A percentile compares a stretch with the other conserved stretches of the same genome.
Evolutionary conservation across 805 yeast species (phyloP).

Genomic region (Sugiyamaella lignohabitans): DNA sequence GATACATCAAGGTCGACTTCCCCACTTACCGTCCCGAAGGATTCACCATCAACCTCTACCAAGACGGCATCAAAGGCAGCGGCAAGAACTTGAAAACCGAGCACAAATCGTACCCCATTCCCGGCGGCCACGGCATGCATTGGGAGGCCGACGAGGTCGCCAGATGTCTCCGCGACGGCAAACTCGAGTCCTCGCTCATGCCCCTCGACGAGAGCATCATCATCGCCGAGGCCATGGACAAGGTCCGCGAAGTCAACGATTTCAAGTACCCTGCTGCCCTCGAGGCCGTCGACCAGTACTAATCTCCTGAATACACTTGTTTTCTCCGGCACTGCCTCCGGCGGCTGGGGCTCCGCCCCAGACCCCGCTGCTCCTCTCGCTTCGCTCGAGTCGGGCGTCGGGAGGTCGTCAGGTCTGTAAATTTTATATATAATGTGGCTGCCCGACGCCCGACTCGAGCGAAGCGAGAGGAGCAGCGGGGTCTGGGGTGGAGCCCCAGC

Average conservation of each 20-base stretch:
- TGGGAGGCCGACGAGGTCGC: conserved; percentile 54
- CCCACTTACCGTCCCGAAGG: conserved; percentile 20
- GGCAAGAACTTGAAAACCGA: not conserved
- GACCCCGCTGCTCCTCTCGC: too few relatives aligned
- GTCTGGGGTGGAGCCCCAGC: too few relatives aligned
- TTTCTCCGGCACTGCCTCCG: too few relatives aligned
- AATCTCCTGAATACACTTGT: too few relatives aligned
- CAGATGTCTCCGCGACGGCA: conserved; percentile 38
- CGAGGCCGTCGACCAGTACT: conserved; percentile 10
- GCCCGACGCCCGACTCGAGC: too few relatives aligned
- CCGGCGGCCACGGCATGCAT: conserved; percentile 40
- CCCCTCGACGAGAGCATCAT: conserved; percentile 43
- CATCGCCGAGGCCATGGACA: conserved; percentile 46
- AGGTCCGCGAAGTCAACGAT: conserved; percentile 39
- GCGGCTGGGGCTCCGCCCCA: too few relatives aligned
- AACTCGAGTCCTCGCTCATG: conserved; percentile 32
- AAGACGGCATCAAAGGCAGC: conserved; percentile 6
- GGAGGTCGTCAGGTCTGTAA: too few relatives aligned
- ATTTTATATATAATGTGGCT: too few relatives aligned
- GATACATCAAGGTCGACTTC: conserved; percentile 19
- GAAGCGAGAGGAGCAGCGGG: too few relatives aligned
- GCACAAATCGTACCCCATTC: conserved; percentile 10
- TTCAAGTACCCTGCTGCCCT: conserved; percentile 40
- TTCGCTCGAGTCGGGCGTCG: too few relatives aligned
- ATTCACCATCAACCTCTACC: conserved; percentile 15